A percentile compares a stretch with the other conserved stretches of the same genome.
Conservation (phyloP, 768 basidiomycete species). For the Serendipita sp. region DNA sequence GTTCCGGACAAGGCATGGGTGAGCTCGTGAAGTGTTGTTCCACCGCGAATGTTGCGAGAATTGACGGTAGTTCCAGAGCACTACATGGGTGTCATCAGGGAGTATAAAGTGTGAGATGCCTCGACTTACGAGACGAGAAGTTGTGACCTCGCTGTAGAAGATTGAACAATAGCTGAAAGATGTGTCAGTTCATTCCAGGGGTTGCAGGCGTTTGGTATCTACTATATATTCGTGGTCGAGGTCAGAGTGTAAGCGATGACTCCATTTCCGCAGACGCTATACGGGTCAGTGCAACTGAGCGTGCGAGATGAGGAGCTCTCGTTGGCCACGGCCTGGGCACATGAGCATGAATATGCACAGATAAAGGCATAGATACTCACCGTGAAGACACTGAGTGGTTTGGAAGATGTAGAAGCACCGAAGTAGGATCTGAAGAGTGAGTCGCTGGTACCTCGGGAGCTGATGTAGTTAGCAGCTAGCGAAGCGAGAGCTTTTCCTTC, state of each 20-base stretch:
- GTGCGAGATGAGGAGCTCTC: conserved; percentile 27
- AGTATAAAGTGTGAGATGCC: neutral
- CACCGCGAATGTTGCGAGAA: conserved; percentile 30
- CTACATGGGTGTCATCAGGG: neutral
- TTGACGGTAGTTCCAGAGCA: conserved; percentile 30
- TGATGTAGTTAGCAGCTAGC: conserved; percentile 21
- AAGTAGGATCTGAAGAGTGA: conserved; percentile 27
- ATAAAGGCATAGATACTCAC: neutral
- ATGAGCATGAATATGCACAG: neutral
- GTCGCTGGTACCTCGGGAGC: conserved; percentile 21
- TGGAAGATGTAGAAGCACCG: conserved; percentile 19
- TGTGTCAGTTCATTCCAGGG: neutral
- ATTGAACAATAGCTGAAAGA: conserved; percentile 19
- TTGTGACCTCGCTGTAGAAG: conserved; percentile 31
- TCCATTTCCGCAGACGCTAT: conserved; percentile 19
- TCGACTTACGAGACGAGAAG: conserved; percentile 15
- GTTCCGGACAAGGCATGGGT: conserved; percentile 28
- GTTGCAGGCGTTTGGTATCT: neutral
- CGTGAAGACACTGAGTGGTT: conserved; percentile 22
- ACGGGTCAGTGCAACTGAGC: conserved; percentile 28
- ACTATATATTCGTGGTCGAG: conserved; percentile 34
- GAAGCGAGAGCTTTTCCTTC: conserved; percentile 27
- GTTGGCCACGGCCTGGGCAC: conserved; percentile 20
- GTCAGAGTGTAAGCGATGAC: conserved; percentile 32
- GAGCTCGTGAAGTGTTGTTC: conserved; percentile 33